phyloP scores from a whole-genome alignment of 768 basidiomycete genomes.

The Rhizopogon vulgaris region DNA sequence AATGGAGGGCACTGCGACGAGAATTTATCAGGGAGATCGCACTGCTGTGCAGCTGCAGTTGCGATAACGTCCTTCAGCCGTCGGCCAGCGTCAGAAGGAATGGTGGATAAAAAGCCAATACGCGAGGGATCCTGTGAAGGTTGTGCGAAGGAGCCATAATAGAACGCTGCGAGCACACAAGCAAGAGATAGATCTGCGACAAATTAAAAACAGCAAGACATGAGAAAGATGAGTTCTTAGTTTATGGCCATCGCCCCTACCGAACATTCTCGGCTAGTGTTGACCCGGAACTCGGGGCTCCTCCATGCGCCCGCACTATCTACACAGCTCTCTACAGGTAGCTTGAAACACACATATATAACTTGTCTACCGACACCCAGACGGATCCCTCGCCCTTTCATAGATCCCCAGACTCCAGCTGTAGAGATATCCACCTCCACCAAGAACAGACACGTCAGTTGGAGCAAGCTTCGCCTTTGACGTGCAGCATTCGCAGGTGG shows the following conservation, averaged over 20 bases:
- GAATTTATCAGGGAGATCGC: constrained; percentile 24
- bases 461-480: constrained; percentile 35
- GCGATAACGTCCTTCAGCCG: constrained; percentile 30
- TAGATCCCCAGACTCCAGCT: constrained; percentile 74
- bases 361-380: too few species aligned
- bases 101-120: constrained; percentile 68
- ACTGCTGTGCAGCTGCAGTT: constrained; percentile 23
- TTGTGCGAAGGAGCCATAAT: constrained; percentile 61
- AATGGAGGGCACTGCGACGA: background rate
- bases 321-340: background rate
- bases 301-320: constrained; percentile 3
- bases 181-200: background rate
- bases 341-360: background rate
- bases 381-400: constrained; percentile 53
- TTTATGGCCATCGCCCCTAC: background rate
- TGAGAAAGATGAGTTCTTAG: background rate
- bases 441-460: constrained; percentile 56
- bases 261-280: background rate
- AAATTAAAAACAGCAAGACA: constrained; percentile 1
- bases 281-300: background rate
- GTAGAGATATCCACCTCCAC: constrained; percentile 52
- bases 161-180: constrained; percentile 61
- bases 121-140: constrained; percentile 65
- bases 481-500: too few species aligned
- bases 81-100: constrained; percentile 47